Evolutionary conservation across 371 early-diverging fungal genomes (phyloP), one percentile per base, ranked within the genome.

Genomic region (Actinomortierella wolfii): DNA sequence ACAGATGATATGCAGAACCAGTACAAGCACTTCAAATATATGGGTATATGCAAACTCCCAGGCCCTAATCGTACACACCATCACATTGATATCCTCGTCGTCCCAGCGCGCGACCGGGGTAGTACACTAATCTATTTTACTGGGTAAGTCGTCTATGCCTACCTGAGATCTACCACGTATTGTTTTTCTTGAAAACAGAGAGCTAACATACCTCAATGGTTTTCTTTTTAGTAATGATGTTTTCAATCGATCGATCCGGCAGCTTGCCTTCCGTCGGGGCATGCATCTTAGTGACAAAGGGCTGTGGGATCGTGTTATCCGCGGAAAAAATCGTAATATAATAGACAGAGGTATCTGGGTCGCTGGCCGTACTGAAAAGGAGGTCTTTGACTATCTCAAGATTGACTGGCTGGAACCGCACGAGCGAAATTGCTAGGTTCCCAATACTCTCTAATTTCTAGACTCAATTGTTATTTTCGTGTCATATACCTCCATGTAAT

Each of bases 391-490:
- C 14, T 65, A 65, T 17, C 51, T 71, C 25, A 48, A 52, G 26
- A 71, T 71, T 34, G 39, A 54, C 42, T 71, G 66, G 17, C 56
- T 71, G 23, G 73, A 71, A 39, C 73, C 73, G 1, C 58, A 61
- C 49, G 73, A 71, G n/a, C 66, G 73, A 7, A 66, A 71, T 28
- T 71, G 73, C 40, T 71, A n/a, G n/a, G n/a, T n/a, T n/a, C n/a
- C n/a, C n/a, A n/a, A n/a, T n/a, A n/a, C n/a, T n/a, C n/a, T n/a
- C n/a, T n/a, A n/a, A n/a, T n/a, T n/a, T n/a, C n/a, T n/a, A n/a
- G n/a, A n/a, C n/a, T n/a, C n/a, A n/a, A n/a, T n/a, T n/a, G n/a
- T n/a, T n/a, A n/a, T n/a, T n/a, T n/a, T n/a, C n/a, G n/a, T n/a
- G n/a, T n/a, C n/a, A n/a, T n/a, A n/a, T n/a, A n/a, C n/a, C n/a